Evolutionary conservation across 2,329 filamentous ascomycete species (phyloP).

Genomic region (Talaromyces albobiverticillius): DNA sequence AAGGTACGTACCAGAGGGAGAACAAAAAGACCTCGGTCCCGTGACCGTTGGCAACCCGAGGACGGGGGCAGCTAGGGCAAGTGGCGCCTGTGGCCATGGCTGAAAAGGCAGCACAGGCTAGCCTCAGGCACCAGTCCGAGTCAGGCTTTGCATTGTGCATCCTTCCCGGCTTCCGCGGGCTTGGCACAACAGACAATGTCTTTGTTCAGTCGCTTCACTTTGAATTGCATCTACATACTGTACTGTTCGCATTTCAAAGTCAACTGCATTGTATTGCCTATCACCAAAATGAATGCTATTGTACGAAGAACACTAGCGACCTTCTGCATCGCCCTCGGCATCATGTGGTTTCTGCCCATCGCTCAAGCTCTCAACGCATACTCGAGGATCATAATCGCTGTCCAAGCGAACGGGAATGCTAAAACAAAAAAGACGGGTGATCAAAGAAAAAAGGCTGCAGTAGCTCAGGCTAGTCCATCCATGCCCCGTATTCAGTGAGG

Average conservation of each 20-base stretch:
- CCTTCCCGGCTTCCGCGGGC: neutral
- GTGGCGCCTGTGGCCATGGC: too few relatives aligned
- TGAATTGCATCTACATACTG: too few relatives aligned
- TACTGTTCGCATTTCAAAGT: too few relatives aligned
- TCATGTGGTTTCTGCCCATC: neutral
- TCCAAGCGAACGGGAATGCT: neutral
- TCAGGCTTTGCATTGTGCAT: neutral
- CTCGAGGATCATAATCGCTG: neutral
- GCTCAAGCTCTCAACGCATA: neutral
- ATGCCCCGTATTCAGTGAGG: neutral
- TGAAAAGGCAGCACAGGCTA: too few relatives aligned
- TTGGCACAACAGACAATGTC: conserved; percentile 2
- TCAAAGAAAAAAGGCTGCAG: conserved; percentile 6
- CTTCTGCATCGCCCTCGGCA: conserved; percentile 1
- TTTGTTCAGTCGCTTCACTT: conserved; percentile 1
- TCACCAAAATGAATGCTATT: too few relatives aligned
- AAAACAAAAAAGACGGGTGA: neutral
- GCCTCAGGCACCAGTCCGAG: neutral
- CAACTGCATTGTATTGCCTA: too few relatives aligned
- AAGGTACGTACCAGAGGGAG: too few relatives aligned
- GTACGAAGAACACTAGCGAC: too few relatives aligned
- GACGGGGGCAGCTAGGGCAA: neutral
- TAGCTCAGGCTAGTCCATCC: neutral
- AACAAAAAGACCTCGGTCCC: neutral
- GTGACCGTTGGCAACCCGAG: conserved; percentile 9